Base-by-base conservation (phyloP, 2,329 filamentous ascomycete genomes). In the Fonsecaea monophora region DNA sequence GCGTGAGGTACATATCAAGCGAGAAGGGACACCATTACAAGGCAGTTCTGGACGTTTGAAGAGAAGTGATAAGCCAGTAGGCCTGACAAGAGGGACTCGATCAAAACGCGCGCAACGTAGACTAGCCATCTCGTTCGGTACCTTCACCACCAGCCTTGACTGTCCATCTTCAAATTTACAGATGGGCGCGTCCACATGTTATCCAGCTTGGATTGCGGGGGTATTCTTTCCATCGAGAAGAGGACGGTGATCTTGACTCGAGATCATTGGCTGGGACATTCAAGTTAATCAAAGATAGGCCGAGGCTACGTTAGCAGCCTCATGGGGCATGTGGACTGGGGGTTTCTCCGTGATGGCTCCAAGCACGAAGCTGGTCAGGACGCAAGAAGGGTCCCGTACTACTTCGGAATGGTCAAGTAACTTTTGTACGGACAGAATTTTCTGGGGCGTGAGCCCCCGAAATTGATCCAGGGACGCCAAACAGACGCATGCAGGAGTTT, bases 71-170 rank as follows among this genome's bases (percentile, higher is more conserved):
- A 30, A 37, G 30, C 32, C 37, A 3, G 54, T 6, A 9, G 32
- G 32, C 12, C 30, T 56, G 32, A 37, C 30, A 37, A 30, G 54
- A 56, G 54, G 32, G 37, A 10, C 7, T 35, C 21, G 32, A 34
- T 30, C 54, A 7, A 56, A 37, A 56, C 54, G 54, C n/a, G 32
- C 4, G 54, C 32, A 56, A 56, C 3, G n/a, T 30, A 56, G 54
- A 10, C 54, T 56, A n/a, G 54, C 54, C 54, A 56, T 56, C 3
- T 21, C 30, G n/a, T 38, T 13, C 9, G 54, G 13, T 9, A 35
- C 25, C 54, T 56, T 56, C 30, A 35, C 30, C 12, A 42, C 15
- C 38, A 15, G 15, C 38, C 13, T 42, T 15, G 38, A 42, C 38
- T 15, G 6, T 32, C 30, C 30, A 32, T 32, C 38, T 42, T 42